Conservation (phyloP, 116 monocot species). For the Dioscorea cayenensis region DNA sequence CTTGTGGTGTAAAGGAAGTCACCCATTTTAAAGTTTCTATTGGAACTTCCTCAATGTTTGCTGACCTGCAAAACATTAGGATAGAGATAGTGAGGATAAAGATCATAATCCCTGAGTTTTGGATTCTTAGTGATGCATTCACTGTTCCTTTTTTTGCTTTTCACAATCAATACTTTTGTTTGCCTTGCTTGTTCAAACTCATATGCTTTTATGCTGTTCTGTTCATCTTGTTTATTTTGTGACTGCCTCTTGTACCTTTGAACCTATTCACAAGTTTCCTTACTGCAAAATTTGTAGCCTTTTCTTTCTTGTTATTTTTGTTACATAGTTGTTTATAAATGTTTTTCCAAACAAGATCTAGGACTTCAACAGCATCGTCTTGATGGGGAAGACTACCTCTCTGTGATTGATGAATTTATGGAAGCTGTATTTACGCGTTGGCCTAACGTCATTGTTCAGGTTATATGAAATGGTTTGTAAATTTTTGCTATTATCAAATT, state of each 20-base stretch:
- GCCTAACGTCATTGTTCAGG: slow-evolving; percentile 99
- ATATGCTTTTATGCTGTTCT: background rate
- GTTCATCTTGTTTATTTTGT: background rate
- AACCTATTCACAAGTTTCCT: background rate
- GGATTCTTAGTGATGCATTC: no score
- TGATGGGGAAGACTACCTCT: slow-evolving; percentile 86
- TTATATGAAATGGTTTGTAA: slow-evolving; percentile 14
- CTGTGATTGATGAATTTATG: slow-evolving; percentile 99
- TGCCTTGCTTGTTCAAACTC: no score
- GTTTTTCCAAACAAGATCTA: slow-evolving; percentile 44
- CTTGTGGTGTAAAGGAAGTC: background rate
- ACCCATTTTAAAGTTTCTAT: no score
- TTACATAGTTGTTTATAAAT: background rate
- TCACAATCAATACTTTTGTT: no score
- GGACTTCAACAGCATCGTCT: slow-evolving; percentile 88
- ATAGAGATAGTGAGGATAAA: no score
- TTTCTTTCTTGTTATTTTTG: background rate
- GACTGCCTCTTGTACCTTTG: background rate
- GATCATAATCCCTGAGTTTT: no score
- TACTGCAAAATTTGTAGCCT: background rate
- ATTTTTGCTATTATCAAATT: background rate
- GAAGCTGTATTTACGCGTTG: slow-evolving; percentile 98
- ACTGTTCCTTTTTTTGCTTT: no score
- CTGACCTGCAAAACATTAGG: no score
- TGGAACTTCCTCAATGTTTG: no score